Conservation (phyloP, 23 red algal species). For the Cyanidiococcus yangmingshanensis region DNA sequence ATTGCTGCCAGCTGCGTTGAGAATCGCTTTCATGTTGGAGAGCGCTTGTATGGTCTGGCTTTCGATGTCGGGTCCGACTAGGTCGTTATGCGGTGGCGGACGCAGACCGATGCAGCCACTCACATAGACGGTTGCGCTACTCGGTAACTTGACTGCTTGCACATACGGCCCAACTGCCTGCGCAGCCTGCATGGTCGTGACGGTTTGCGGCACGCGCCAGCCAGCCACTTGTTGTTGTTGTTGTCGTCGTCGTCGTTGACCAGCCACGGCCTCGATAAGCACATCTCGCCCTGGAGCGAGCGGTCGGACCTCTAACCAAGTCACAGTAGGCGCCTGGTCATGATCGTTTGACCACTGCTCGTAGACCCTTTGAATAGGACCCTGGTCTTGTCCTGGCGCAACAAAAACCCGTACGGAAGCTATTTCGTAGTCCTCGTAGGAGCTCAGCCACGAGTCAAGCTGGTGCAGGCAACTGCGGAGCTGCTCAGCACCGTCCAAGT, state of each 20-base stretch:
- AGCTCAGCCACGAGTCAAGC: background rate
- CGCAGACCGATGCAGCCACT: slow-evolving; percentile 88
- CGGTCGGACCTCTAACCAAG: background rate
- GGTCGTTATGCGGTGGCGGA: slow-evolving; percentile 31
- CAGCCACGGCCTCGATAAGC: background rate
- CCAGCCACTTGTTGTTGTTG: background rate
- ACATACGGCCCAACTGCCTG: slow-evolving; percentile 90
- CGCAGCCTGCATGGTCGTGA: slow-evolving; percentile 30
- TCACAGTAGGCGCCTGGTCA: background rate
- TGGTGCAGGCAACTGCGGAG: background rate
- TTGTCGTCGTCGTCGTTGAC: no score
- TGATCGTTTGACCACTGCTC: background rate
- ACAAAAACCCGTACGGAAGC: background rate
- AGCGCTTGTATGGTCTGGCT: slow-evolving; percentile 86
- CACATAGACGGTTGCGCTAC: slow-evolving; percentile 71
- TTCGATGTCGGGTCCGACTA: slow-evolving; percentile 47
- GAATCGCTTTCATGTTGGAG: slow-evolving; percentile 63
- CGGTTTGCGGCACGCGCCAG: background rate
- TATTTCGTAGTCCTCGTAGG: background rate
- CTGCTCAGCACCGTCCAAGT: background rate
- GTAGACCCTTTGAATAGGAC: background rate
- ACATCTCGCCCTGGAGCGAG: background rate
- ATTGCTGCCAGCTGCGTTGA: slow-evolving; percentile 40
- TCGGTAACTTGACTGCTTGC: slow-evolving; percentile 45
- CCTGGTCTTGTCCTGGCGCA: background rate